Percentiles rank a stretch among this genome's conserved stretches.
Conservation (phyloP, 2,329 filamentous ascomycete species). For the Colletotrichum coccodes region DNA sequence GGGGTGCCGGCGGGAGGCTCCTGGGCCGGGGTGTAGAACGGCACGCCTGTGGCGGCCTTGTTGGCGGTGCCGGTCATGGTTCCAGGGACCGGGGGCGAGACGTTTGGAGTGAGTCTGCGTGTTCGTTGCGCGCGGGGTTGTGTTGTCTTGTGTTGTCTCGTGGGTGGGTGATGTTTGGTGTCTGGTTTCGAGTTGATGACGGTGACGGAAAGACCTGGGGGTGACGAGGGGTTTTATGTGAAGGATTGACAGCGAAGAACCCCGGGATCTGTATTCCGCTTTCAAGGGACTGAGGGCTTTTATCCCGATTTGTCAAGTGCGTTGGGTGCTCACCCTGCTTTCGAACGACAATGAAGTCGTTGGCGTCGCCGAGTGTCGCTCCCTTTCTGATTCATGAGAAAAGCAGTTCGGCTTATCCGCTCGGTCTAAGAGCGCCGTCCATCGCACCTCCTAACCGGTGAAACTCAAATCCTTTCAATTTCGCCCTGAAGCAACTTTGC, state of each 20-base stretch:
- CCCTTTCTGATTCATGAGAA: not conserved
- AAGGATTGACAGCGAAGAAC: not conserved
- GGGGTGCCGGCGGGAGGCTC: slow-evolving; percentile 61
- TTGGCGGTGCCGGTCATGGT: slow-evolving; percentile 42
- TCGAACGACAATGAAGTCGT: not conserved
- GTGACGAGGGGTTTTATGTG: slow-evolving; percentile 10
- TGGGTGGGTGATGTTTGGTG: not conserved
- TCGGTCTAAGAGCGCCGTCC: not conserved
- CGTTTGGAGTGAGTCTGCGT: not conserved
- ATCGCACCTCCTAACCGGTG: not conserved
- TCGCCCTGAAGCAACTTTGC: not conserved
- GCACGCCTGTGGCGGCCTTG: slow-evolving; percentile 54
- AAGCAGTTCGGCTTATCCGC: not conserved
- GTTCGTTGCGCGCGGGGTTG: not conserved
- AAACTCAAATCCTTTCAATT: not conserved
- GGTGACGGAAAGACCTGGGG: not conserved
- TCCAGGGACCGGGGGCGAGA: not conserved
- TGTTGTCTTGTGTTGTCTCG: not conserved
- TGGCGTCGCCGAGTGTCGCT: not conserved
- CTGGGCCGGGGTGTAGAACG: slow-evolving; percentile 67
- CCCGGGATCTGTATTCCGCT: slow-evolving; percentile 1
- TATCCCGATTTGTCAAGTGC: not conserved
- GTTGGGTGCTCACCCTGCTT: not conserved
- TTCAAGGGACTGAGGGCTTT: not conserved
- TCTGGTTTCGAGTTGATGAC: slow-evolving; percentile 23